Evolutionary conservation across 306 rosid genomes (phyloP).

Genomic region (Ziziphus jujuba): DNA sequence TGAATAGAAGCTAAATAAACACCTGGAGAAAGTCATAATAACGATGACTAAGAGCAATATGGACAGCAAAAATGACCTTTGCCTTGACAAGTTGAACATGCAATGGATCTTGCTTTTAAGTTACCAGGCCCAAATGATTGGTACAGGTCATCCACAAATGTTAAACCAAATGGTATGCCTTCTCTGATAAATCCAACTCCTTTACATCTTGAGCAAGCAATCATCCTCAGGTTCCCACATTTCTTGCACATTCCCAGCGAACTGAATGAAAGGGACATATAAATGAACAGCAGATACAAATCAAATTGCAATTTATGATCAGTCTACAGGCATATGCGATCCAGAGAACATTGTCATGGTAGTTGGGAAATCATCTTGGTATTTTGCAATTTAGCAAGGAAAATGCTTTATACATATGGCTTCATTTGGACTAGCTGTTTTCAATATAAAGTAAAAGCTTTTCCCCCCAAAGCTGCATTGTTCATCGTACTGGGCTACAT

Average conservation of each 20-base stretch:
- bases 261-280: conserved; percentile 35
- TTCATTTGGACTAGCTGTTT: too few relatives aligned
- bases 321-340: too few relatives aligned
- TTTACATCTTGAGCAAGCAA: conserved; percentile 69
- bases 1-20: too few relatives aligned
- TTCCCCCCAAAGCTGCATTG: too few relatives aligned
- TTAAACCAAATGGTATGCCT: conserved; percentile 46
- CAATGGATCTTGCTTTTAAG: conserved; percentile 31
- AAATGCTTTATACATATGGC: too few relatives aligned
- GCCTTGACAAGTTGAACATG: conserved; percentile 60
- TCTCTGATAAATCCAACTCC: conserved; percentile 65
- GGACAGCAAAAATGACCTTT: conserved; percentile 74
- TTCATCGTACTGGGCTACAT: too few relatives aligned
- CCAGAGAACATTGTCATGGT: too few relatives aligned
- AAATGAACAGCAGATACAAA: not conserved
- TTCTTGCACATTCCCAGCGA: conserved; percentile 72
- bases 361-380: too few relatives aligned
- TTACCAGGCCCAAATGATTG: conserved; percentile 45
- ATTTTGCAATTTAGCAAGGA: too few relatives aligned
- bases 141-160: conserved; percentile 45
- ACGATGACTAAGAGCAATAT: conserved; percentile 46
- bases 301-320: conserved; percentile 2
- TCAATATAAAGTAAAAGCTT: too few relatives aligned
- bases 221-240: conserved; percentile 67
- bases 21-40: conserved; percentile 7